These are phyloP conservation scores for Colletotrichum sp. DNA, from an alignment of 2,329 filamentous ascomycete genomes.

Conservation along the genomic window DNA sequence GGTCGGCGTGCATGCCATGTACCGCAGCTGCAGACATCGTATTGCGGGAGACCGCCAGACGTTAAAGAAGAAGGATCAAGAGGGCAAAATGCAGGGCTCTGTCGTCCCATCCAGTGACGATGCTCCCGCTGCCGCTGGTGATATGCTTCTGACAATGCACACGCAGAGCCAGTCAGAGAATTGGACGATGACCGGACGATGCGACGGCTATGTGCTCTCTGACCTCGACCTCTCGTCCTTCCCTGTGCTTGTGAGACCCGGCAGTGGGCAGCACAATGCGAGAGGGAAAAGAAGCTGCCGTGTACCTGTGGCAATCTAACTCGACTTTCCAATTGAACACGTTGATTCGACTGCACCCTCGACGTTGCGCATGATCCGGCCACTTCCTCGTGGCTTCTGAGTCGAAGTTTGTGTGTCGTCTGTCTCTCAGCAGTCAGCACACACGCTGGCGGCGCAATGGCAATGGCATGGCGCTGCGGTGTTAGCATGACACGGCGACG, in stretches of 20 bases:
- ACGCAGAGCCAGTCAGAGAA: background rate
- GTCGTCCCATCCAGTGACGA: constrained; percentile 8
- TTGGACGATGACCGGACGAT: constrained; percentile 10
- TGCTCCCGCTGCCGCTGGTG: constrained; percentile 1
- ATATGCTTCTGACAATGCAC: constrained; percentile 13
- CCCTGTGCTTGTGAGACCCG: constrained; percentile 5
- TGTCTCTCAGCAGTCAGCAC: background rate
- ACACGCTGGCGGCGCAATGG: background rate
- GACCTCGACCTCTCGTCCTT: background rate
- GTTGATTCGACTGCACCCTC: background rate
- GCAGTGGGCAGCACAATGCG: background rate
- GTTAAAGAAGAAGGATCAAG: background rate
- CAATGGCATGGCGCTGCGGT: background rate
- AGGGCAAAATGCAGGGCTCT: constrained; percentile 4
- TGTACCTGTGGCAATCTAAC: constrained; percentile 9
- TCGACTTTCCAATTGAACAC: background rate
- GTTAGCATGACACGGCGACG: background rate
- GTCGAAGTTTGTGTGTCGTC: background rate
- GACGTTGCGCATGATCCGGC: background rate
- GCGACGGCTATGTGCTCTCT: constrained; percentile 13
- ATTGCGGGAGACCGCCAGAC: background rate
- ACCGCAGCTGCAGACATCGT: background rate
- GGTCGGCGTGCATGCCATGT: background rate
- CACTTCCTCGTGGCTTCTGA: background rate
- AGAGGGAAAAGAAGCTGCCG: constrained; percentile 1